These are phyloP conservation scores for Lactarius sp. DNA, from an alignment of 768 basidiomycete species.

Conservation along the genomic window DNA sequence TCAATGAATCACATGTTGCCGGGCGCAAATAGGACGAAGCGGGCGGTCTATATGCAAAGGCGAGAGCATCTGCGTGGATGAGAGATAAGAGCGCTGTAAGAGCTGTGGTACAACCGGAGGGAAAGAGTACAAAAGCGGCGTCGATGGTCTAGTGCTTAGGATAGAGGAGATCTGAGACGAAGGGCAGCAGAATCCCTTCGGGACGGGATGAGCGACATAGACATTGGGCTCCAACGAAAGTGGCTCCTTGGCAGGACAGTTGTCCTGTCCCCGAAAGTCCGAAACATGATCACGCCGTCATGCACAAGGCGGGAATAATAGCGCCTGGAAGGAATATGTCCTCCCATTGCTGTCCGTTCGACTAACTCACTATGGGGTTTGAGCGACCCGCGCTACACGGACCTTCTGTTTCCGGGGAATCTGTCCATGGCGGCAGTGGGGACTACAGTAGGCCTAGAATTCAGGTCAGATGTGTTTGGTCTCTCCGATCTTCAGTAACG, in stretches of 20 bases:
- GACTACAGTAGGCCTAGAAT: too few relatives aligned
- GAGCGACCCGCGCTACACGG: background rate
- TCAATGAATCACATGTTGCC: too few relatives aligned
- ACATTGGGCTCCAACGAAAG: background rate
- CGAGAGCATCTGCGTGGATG: background rate
- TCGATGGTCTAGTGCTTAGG: background rate
- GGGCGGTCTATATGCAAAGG: background rate
- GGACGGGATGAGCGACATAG: background rate
- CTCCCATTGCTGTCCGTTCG: background rate
- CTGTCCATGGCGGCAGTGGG: background rate
- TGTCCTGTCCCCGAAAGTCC: background rate
- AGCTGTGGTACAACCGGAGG: background rate
- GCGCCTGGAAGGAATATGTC: background rate
- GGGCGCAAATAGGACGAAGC: background rate
- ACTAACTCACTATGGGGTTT: background rate
- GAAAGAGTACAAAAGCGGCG: background rate
- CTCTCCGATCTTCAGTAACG: too few relatives aligned
- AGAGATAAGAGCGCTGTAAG: background rate
- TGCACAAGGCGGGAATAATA: background rate
- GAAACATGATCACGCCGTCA: background rate
- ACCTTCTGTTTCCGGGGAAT: background rate
- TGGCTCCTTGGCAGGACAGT: background rate
- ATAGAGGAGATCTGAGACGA: background rate
- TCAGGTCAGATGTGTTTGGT: too few relatives aligned
- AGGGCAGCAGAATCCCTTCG: too few relatives aligned